Conservation (phyloP, 2,329 filamentous ascomycete species). For the Colletotrichum sojae region DNA sequence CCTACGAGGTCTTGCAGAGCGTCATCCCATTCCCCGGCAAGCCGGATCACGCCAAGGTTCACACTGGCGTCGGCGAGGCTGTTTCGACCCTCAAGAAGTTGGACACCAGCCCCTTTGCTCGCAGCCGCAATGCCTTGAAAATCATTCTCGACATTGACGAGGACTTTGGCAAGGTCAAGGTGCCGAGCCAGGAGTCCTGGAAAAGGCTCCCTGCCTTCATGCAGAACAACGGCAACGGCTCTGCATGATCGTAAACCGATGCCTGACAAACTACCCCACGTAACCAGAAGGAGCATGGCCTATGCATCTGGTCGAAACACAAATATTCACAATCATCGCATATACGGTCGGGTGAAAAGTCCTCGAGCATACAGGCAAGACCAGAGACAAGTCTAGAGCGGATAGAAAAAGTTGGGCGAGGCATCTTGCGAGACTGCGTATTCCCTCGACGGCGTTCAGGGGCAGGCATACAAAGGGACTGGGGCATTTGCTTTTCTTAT, state of each 20-base stretch:
- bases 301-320: constrained; percentile 1
- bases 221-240: constrained; percentile 35
- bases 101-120: constrained; percentile 65
- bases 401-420: constrained; percentile 26
- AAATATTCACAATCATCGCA: constrained; percentile 28
- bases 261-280: no score
- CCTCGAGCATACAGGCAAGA: constrained; percentile 34
- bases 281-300: background rate
- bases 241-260: constrained; percentile 12
- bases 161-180: constrained; percentile 85
- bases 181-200: constrained; percentile 69
- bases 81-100: constrained; percentile 74
- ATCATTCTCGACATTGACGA: constrained; percentile 95
- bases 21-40: constrained; percentile 83
- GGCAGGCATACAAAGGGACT: constrained; percentile 36
- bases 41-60: constrained; percentile 65
- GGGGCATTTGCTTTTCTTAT: constrained; percentile 29
- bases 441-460: constrained; percentile 35
- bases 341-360: constrained; percentile 33
- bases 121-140: constrained; percentile 92
- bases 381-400: constrained; percentile 17
- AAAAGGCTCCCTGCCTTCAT: constrained; percentile 66
- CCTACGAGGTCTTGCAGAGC: constrained; percentile 92
- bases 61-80: constrained; percentile 74
- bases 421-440: constrained; percentile 33